Evolutionary conservation across 768 basidiomycete species (phyloP).

Genomic region (Boletus edulis): DNA sequence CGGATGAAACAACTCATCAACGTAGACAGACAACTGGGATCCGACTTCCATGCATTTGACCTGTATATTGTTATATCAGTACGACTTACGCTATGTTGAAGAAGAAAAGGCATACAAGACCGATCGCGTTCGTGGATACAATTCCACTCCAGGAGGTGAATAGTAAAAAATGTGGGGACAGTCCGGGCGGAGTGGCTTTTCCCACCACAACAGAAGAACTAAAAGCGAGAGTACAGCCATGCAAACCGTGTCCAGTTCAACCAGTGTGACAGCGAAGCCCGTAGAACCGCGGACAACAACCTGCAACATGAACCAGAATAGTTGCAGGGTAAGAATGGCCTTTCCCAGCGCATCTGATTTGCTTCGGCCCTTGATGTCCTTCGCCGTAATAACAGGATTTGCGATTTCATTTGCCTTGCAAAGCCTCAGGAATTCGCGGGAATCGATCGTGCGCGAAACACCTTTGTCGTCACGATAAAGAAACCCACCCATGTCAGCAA

Average conservation of each 20-base stretch:
- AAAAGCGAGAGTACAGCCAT: neutral
- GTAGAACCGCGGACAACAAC: neutral
- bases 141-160: neutral
- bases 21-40: too few species aligned
- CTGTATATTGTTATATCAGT: too few species aligned
- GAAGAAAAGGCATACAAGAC: neutral
- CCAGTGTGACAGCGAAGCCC: neutral
- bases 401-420: neutral
- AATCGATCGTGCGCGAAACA: neutral
- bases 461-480: neutral
- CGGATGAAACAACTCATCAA: too few species aligned
- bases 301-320: neutral
- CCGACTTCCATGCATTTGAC: too few species aligned
- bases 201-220: neutral
- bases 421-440: neutral
- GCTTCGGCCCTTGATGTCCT: neutral
- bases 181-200: neutral
- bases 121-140: neutral
- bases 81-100: too few species aligned
- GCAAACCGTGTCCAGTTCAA: conserved; percentile 1
- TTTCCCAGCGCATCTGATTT: neutral
- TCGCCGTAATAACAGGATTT: neutral
- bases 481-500: neutral
- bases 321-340: neutral
- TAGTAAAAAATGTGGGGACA: neutral